Base-by-base conservation (phyloP, 2,329 filamentous ascomycete species). In the Lachnellula subtilissima region DNA sequence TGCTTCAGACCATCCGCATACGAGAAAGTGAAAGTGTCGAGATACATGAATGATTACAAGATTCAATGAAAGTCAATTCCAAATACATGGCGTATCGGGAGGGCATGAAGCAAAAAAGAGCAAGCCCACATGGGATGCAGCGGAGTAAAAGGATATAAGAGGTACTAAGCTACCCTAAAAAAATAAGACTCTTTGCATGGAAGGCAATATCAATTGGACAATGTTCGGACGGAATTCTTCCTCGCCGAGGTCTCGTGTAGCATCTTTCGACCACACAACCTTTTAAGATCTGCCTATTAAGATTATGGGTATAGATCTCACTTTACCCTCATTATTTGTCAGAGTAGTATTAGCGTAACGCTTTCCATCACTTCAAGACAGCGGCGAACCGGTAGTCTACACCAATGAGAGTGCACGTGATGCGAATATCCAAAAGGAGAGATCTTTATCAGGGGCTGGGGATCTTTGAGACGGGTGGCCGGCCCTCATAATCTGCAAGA, bases 401-500 rank as follows among this genome's bases (percentile, higher is more conserved):
- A 25, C 43, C n/a, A 14, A 19, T 35, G 22, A 28, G 37, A 11
- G 28, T 43, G 17, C 48, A 50, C 48, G 48, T 50, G 48, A 50
- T 22, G 35, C 32, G 14, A 3, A 14, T 50, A 12, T 37, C 48
- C 28, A n/a, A n/a, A 37, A 23, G 6, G 37, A 32, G 37, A 22
- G 23, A 54, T 54, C 46, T 12, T 12, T 37, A 6, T 43, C 37
- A 28, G 22, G 49, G 49, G 39, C 15, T n/a, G 23, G 37, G 15
- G 22, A 52, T 43, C 42, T 35, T 52, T 52, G 49, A 37, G 39
- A 52, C 49, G 39, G 49, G 39, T 45, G 23, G 49, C 39, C 37
- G 49, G 49, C 49, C 49, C 12, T 43, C 25, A 17, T 39, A 42
- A 52, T 52, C 39, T 52, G 17, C 8, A 25, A 52, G 49, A 52